phyloP scores from a whole-genome alignment of 257 asterid genomes.

The Petunia secreta region DNA sequence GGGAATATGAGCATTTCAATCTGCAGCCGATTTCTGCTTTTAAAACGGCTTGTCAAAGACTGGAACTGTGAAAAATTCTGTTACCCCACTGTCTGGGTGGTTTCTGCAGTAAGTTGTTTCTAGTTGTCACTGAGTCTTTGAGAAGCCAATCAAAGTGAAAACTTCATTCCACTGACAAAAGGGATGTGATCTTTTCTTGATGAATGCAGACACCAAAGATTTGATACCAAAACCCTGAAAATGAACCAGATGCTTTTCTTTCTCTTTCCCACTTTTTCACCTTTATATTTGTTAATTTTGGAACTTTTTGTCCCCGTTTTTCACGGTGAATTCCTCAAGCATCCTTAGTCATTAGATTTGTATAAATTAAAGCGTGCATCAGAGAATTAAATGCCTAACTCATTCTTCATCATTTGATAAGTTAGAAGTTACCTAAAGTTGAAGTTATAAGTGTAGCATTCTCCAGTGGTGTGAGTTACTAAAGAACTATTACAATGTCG shows the following conservation, averaged over 20 bases:
- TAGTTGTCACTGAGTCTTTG: constrained; percentile 14
- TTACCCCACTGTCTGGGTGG: constrained; percentile 19
- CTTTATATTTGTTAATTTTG: neutral
- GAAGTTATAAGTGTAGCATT: neutral
- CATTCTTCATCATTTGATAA: neutral
- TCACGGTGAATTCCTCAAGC: constrained; percentile 20
- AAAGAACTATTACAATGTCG: neutral
- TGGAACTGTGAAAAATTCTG: neutral
- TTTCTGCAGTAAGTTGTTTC: neutral
- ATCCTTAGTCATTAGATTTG: neutral
- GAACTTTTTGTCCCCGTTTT: neutral
- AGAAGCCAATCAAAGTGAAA: constrained; percentile 26
- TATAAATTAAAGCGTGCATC: constrained; percentile 17
- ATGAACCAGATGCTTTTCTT: constrained; percentile 24
- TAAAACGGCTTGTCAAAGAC: neutral
- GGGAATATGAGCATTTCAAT: neutral
- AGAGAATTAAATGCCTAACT: neutral
- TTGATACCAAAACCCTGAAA: constrained; percentile 21
- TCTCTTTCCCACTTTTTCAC: constrained; percentile 13
- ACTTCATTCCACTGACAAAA: constrained; percentile 19
- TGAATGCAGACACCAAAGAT: constrained; percentile 25
- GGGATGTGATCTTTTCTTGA: constrained; percentile 22
- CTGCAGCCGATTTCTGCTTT: neutral
- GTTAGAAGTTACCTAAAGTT: constrained; percentile 2
- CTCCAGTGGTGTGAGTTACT: neutral